These are phyloP conservation scores for Ceratobasidium sp. DNA, from an alignment of 1,284 basidiomycete species.

Conservation along the genomic window DNA sequence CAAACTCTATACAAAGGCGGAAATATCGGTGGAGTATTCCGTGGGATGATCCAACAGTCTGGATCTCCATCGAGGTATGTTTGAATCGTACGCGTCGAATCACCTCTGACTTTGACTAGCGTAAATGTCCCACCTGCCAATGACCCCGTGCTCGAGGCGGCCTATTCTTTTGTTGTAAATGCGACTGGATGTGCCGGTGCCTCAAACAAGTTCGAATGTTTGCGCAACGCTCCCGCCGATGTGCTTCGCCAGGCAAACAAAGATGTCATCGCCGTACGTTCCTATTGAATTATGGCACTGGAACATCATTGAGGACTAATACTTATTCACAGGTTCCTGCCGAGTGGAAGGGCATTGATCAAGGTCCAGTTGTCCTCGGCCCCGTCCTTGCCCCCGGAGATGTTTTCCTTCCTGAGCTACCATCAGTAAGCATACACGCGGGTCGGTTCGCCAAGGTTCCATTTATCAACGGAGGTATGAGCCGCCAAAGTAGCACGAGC, in stretches of 20 bases:
- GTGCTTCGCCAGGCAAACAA: neutral
- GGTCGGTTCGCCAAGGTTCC: constrained; percentile 48
- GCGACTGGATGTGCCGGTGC: neutral
- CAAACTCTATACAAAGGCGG: constrained; percentile 43
- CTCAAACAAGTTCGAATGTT: neutral
- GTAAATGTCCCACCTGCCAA: neutral
- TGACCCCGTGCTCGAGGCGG: neutral
- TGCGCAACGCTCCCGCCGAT: neutral
- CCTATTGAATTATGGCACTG: neutral
- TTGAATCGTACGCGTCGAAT: neutral
- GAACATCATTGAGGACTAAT: neutral
- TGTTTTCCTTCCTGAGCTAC: constrained; percentile 42
- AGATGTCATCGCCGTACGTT: neutral
- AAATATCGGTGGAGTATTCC: constrained; percentile 24
- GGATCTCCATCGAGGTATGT: constrained; percentile 36
- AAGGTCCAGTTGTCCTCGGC: neutral
- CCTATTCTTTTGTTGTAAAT: neutral
- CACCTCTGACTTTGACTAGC: neutral
- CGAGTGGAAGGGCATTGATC: neutral
- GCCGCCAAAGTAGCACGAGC: neutral
- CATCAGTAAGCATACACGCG: constrained; percentile 42
- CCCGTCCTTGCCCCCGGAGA: constrained; percentile 16
- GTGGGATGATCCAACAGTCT: constrained; percentile 39
- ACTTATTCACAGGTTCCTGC: neutral
- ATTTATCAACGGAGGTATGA: constrained; percentile 47